Percentiles rank a stretch among this genome's conserved stretches.
Evolutionary conservation across 1,139 yeast genomes (phyloP).

Genomic region (Pichia sp.): DNA sequence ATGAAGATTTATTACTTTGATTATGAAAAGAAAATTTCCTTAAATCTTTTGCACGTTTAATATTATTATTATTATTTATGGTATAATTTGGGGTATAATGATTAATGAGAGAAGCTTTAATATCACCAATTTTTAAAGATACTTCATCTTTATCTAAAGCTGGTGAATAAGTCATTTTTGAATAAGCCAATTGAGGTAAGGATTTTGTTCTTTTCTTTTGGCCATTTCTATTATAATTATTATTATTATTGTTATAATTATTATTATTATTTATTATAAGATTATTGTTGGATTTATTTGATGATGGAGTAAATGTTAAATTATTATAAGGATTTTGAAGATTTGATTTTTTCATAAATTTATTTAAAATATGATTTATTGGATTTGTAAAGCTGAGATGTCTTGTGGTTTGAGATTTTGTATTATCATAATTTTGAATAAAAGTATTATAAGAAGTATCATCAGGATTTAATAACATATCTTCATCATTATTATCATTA

Average conservation of each 20-base stretch:
- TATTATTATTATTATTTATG: not conserved
- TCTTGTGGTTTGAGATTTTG: constrained; percentile 3
- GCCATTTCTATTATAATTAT: too few relatives aligned
- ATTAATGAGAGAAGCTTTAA: constrained; percentile 32
- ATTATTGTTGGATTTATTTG: too few relatives aligned
- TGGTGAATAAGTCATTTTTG: constrained; percentile 31
- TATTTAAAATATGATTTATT: constrained; percentile 10
- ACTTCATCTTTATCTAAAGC: constrained; percentile 27
- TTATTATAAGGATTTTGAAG: not conserved
- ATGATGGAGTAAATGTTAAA: too few relatives aligned
- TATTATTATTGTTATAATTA: too few relatives aligned
- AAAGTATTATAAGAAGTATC: constrained; percentile 6
- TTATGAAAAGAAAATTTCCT: constrained; percentile 18
- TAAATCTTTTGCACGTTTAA: not conserved
- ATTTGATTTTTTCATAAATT: constrained; percentile 11
- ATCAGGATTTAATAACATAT: constrained; percentile 2
- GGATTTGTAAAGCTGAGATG: constrained; percentile 13
- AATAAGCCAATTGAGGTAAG: constrained; percentile 61
- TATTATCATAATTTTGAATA: constrained; percentile 3
- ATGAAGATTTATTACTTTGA: constrained; percentile 8
- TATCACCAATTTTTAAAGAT: constrained; percentile 33
- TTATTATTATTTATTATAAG: too few relatives aligned
- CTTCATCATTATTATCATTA: constrained; percentile 3
- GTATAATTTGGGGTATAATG: constrained; percentile 22
- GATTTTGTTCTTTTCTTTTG: constrained; percentile 49